Conservation (phyloP, 2,329 filamentous ascomycete species). For the Fusarium veterinarium region DNA sequence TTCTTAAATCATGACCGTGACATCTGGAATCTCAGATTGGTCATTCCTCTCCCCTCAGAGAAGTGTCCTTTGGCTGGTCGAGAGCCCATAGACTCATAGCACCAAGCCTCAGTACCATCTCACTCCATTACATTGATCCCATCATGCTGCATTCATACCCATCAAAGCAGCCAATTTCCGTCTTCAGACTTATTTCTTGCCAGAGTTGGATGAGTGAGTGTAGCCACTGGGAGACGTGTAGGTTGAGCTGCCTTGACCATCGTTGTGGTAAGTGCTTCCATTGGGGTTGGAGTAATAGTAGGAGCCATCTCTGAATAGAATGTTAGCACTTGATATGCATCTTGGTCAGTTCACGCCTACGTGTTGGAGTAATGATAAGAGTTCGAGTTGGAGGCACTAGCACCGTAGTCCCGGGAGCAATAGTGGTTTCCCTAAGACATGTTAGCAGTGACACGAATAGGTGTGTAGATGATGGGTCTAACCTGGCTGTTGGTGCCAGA, state of each 20-base stretch:
- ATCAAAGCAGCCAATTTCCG: neutral
- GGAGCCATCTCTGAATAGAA: constrained; percentile 64
- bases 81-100: constrained; percentile 23
- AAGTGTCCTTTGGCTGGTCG: neutral
- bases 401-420: constrained; percentile 72
- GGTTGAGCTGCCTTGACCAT: constrained; percentile 65
- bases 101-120: constrained; percentile 4
- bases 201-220: constrained; percentile 7
- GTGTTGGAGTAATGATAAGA: constrained; percentile 75
- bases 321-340: neutral
- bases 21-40: neutral
- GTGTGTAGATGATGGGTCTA: constrained; percentile 19
- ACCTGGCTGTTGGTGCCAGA: constrained; percentile 73
- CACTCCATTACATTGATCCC: neutral
- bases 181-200: constrained; percentile 25
- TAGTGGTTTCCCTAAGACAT: constrained; percentile 72
- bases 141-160: neutral
- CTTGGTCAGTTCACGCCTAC: constrained; percentile 50
- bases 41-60: neutral
- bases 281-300: constrained; percentile 81
- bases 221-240: constrained; percentile 68
- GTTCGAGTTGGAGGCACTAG: constrained; percentile 65
- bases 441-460: neutral
- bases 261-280: constrained; percentile 76
- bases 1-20: neutral